Evolutionary conservation across 2,329 filamentous ascomycete species (phyloP).

Genomic region (Metarhizium anisopliae): DNA sequence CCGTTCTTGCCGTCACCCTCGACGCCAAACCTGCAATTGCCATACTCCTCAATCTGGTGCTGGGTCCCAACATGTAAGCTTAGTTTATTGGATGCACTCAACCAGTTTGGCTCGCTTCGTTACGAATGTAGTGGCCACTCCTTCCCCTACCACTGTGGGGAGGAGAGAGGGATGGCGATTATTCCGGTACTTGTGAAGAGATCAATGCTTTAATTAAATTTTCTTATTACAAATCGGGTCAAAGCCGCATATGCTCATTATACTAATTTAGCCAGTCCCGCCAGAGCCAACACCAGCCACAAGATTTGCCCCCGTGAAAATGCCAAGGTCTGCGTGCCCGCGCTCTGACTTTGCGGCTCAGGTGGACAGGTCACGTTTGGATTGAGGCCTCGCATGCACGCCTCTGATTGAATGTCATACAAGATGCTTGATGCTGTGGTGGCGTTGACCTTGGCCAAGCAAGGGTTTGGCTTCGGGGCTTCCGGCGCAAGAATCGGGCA

Average conservation of each 20-base stretch:
- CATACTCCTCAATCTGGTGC: slow-evolving; percentile 17
- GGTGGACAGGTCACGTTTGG: not conserved
- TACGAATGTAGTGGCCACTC: no score
- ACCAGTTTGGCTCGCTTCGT: no score
- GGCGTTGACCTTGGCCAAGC: slow-evolving; percentile 4
- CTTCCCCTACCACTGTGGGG: no score
- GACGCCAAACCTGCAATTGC: slow-evolving; percentile 24
- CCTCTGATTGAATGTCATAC: not conserved
- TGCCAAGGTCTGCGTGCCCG: not conserved
- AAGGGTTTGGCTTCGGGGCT: slow-evolving; percentile 1
- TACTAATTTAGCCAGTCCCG: not conserved
- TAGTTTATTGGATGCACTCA: no score
- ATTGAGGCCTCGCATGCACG: not conserved
- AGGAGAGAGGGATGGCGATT: not conserved
- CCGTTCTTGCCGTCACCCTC: slow-evolving; percentile 16
- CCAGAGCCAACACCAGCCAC: not conserved
- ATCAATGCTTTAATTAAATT: no score
- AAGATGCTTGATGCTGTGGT: slow-evolving; percentile 4
- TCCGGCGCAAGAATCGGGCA: not conserved
- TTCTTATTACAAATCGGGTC: no score
- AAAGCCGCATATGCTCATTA: no score
- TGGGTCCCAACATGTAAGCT: slow-evolving; percentile 5
- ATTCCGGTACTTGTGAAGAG: no score
- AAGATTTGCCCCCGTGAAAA: not conserved
- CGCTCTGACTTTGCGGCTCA: not conserved